Evolutionary conservation across 1,284 basidiomycete species (phyloP).

Genomic region (Tilletiaria anomala): DNA sequence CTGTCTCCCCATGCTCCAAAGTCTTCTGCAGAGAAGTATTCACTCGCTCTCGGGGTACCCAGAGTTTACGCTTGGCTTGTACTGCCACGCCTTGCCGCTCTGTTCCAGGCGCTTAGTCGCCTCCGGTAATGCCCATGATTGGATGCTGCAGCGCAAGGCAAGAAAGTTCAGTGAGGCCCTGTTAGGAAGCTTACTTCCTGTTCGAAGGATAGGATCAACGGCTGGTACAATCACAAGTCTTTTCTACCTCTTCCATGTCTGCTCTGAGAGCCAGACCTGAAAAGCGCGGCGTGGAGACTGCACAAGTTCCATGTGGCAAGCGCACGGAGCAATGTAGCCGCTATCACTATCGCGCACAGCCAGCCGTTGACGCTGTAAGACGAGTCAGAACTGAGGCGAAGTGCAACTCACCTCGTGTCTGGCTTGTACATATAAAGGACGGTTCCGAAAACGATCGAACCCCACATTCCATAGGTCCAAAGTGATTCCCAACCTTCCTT

Average conservation of each 20-base stretch:
- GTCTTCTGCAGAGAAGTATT: no score
- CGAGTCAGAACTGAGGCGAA: neutral
- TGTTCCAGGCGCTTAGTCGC: constrained; percentile 34
- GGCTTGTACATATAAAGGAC: constrained; percentile 84
- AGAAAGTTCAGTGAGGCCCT: neutral
- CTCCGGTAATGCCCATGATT: constrained; percentile 33
- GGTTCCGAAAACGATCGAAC: constrained; percentile 61
- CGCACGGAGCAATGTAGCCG: no score
- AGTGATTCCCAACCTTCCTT: constrained; percentile 62
- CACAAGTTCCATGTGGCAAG: neutral
- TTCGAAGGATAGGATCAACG: no score
- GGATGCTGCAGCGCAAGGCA: constrained; percentile 20
- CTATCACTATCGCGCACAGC: no score
- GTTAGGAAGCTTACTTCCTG: no score
- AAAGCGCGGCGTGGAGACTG: neutral
- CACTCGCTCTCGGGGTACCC: constrained; percentile 17
- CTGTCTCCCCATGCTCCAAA: no score
- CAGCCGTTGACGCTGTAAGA: no score
- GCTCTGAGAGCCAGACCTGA: no score
- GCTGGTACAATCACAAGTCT: no score
- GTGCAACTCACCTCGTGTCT: constrained; percentile 65
- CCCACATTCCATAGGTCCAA: constrained; percentile 53
- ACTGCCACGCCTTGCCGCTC: constrained; percentile 29
- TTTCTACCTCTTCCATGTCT: no score
- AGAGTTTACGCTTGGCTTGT: constrained; percentile 36